These are phyloP conservation scores for Fraxinus velutina DNA, from an alignment of 305 asterid genomes.

Conservation along the genomic window DNA sequence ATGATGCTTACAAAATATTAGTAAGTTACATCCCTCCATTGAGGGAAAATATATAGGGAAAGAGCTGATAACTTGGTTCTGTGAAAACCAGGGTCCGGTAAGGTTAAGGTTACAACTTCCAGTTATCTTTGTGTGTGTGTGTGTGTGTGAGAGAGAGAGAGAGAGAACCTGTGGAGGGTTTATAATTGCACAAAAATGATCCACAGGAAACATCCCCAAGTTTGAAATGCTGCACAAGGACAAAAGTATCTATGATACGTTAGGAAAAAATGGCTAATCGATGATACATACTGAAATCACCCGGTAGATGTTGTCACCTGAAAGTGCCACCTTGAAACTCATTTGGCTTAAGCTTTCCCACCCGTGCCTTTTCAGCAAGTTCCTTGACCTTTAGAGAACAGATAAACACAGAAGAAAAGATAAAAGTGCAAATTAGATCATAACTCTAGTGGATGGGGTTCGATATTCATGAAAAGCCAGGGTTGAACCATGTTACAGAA, in stretches of 20 bases:
- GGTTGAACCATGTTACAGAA: background rate
- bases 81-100: background rate
- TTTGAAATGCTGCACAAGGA: constrained; percentile 77
- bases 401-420: constrained; percentile 10
- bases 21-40: background rate
- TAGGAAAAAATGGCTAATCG: background rate
- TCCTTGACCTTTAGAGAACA: constrained; percentile 65
- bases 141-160: constrained; percentile 31
- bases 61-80: background rate
- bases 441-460: background rate
- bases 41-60: background rate
- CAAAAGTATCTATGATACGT: constrained; percentile 20
- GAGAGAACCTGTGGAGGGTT: constrained; percentile 91
- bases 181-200: constrained; percentile 86
- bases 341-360: constrained; percentile 85
- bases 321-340: constrained; percentile 99
- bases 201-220: constrained; percentile 99
- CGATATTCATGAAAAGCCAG: background rate
- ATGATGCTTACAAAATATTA: background rate
- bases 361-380: constrained; percentile 94
- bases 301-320: constrained; percentile 50
- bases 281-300: constrained; percentile 5
- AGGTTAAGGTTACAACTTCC: background rate
- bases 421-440: background rate
- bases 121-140: background rate